phyloP scores from a whole-genome alignment of 192 early-diverging fungal species.

The Ambispora gerdemannii region DNA sequence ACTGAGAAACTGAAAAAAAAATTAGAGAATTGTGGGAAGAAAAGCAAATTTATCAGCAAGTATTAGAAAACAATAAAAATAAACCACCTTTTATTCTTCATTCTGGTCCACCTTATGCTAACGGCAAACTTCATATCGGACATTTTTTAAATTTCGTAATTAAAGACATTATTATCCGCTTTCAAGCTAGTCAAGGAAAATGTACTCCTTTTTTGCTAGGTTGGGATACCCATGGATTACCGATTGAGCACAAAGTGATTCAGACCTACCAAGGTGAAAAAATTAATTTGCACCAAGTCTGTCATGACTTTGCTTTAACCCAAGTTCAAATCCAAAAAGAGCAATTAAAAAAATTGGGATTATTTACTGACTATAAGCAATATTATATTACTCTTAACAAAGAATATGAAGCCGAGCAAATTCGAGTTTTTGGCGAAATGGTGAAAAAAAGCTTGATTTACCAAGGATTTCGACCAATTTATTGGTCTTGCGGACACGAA shows the following conservation, averaged over 20 bases:
- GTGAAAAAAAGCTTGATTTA: not conserved
- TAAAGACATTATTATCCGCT: not conserved
- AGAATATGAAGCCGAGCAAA: not conserved
- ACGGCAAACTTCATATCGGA: slow-evolving; percentile 1
- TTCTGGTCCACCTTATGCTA: slow-evolving; percentile 1
- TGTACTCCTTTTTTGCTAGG: not conserved
- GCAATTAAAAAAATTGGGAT: not conserved
- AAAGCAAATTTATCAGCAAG: slow-evolving; percentile 1
- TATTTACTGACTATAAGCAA: not conserved
- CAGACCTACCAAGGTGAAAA: not conserved
- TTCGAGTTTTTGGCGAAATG: slow-evolving; percentile 1
- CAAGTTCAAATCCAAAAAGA: not conserved
- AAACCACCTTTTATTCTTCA: not conserved
- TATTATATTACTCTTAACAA: not conserved
- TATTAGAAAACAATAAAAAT: slow-evolving; percentile 4
- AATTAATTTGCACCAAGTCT: not conserved
- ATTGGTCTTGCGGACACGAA: not conserved
- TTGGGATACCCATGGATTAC: not conserved
- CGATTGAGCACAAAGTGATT: not conserved
- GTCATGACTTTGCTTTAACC: not conserved
- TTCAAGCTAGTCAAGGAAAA: not conserved
- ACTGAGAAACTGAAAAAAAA: slow-evolving; percentile 3
- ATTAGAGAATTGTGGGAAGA: not conserved
- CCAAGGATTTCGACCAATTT: not conserved
- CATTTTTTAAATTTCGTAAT: not conserved